Conservation (phyloP, 2,329 filamentous ascomycete species). For the Stachybotrys chlorohalonatus region DNA sequence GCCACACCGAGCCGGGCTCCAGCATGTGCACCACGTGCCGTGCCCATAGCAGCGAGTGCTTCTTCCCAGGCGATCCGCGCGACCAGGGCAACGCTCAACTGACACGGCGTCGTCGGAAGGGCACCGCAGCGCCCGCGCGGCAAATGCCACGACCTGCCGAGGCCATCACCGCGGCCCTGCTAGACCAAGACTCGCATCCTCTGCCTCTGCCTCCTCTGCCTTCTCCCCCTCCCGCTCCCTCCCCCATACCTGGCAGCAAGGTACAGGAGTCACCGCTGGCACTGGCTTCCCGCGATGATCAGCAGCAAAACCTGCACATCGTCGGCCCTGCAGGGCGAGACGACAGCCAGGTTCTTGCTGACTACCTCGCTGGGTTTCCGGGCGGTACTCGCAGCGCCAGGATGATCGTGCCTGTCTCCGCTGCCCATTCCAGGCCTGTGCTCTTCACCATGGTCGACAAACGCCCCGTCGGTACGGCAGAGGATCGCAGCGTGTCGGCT, state of each 20-base stretch:
- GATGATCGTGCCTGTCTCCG: conserved; percentile 20
- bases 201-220: background rate
- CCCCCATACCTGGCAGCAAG: background rate
- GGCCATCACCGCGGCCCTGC: background rate
- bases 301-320: conserved; percentile 39
- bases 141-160: background rate
- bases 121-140: background rate
- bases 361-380: conserved; percentile 36
- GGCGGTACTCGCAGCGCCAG: conserved; percentile 17
- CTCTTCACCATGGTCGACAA: conserved; percentile 37
- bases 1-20: background rate
- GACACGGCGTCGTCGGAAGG: background rate
- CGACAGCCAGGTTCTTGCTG: conserved; percentile 52
- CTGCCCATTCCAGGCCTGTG: conserved; percentile 25
- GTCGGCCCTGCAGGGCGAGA: conserved; percentile 50
- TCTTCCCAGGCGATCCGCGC: background rate
- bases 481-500: conserved; percentile 27
- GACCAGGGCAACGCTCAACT: background rate
- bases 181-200: no score
- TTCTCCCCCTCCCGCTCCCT: background rate
- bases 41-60: background rate
- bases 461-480: conserved; percentile 31
- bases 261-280: conserved; percentile 16
- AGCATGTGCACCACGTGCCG: background rate
- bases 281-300: conserved; percentile 23